Evolutionary conservation across 352 stramenopile genomes (phyloP).

Genomic region (Phytophthora meadii): DNA sequence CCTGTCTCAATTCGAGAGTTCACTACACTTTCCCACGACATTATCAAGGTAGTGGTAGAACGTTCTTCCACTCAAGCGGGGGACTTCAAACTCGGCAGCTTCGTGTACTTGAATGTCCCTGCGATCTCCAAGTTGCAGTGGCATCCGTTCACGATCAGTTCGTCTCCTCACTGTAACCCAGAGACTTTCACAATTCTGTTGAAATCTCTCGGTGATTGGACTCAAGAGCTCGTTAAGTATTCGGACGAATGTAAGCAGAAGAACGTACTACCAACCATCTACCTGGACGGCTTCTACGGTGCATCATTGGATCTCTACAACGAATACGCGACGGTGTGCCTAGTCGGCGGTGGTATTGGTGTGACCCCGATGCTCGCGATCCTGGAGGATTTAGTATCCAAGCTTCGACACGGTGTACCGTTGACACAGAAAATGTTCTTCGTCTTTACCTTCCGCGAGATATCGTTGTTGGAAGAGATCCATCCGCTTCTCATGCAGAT

Average conservation of each 20-base stretch:
- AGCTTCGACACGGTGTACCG: conserved; percentile 8
- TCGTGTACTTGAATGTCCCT: conserved; percentile 54
- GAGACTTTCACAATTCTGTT: conserved; percentile 53
- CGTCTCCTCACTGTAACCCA: conserved; percentile 38
- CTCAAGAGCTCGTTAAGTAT: conserved; percentile 47
- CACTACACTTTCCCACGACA: conserved; percentile 25
- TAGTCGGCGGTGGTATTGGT: conserved; percentile 60
- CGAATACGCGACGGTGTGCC: conserved; percentile 48
- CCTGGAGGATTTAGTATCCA: conserved; percentile 50
- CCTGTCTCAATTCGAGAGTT: conserved; percentile 44
- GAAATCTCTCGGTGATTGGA: conserved; percentile 60
- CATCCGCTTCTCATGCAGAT: conserved; percentile 41
- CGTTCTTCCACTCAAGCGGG: conserved; percentile 16
- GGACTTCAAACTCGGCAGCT: conserved; percentile 45
- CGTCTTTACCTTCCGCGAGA: conserved; percentile 53
- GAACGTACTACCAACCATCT: conserved; percentile 41
- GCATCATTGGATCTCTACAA: conserved; percentile 47
- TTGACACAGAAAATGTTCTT: conserved; percentile 43
- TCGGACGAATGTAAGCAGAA: conserved; percentile 36
- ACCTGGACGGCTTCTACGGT: conserved; percentile 67
- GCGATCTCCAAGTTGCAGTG: conserved; percentile 53
- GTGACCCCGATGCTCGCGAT: conserved; percentile 56
- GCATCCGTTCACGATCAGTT: conserved; percentile 58
- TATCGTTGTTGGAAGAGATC: conserved; percentile 52
- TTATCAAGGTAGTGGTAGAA: conserved; percentile 47